Base-by-base conservation (phyloP, 192 early-diverging fungal genomes). In the Backusella mclennaniae region DNA sequence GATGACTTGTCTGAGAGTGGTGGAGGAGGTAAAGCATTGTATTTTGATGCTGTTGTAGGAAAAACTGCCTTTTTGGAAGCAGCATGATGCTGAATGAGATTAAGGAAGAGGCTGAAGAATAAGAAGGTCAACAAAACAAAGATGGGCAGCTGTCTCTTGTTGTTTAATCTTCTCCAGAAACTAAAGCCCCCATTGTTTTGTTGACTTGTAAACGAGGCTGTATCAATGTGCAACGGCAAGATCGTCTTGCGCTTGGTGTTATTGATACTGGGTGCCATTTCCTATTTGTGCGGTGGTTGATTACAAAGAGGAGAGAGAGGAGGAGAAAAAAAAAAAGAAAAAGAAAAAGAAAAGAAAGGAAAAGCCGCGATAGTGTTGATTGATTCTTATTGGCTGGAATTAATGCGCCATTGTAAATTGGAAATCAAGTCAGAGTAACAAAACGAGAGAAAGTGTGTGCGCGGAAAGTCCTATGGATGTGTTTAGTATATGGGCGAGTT, bases 161-260 rank as follows among this genome's bases (percentile, higher is more conserved):
- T 66, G 35, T 39, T 31, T 9, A 75, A 14, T 38, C 73, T 35
- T 41, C 66, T 33, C 73, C 73, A 75, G n/a, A 66, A 15, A 35
- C 35, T 49, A 9, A 59, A 59, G 12, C 53, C 21, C 23, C 53
- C 23, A 29, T 26, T 26, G 11, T 31, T 44, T 35, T 35, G 63
- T 0, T 38, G 33, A 73, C 19, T 36, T 11, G 73, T 75, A 35
- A 75, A 75, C 1, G 73, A 75, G 8, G 73, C 8, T 23, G 73
- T 75, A 41, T 75, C 73, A 67, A 75, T 75, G 73, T 75, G 73
- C 31, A 75, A 67, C 14, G 73, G 73, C 19, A 75, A 49, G 38
- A 75, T 67, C 19, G 73, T 66, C 39, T 75, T 75, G 17, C 73
- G 63, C 59, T 75, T 75, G 19, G 23, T 35, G 11, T 49, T 75